Evolutionary conservation across 768 basidiomycete species (phyloP).

Genomic region (Collybiopsis luxurians): DNA sequence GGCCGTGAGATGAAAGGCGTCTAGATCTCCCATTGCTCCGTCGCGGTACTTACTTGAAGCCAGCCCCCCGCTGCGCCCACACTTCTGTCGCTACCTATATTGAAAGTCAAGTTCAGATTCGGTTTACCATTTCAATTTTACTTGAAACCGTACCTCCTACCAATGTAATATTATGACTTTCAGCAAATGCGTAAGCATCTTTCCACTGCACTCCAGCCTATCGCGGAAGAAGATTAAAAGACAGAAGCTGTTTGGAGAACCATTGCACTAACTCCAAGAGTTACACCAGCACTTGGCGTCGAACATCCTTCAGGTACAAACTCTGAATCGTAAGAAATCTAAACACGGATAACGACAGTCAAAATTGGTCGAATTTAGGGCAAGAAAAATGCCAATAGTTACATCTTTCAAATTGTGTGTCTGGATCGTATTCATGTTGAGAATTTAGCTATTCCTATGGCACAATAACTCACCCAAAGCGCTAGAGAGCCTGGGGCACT

Average conservation of each 20-base stretch:
- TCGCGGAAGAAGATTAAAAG: background rate
- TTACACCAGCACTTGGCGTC: constrained; percentile 3
- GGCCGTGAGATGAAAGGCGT: background rate
- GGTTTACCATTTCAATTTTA: background rate
- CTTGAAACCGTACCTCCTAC: constrained; percentile 32
- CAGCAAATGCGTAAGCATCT: constrained; percentile 43
- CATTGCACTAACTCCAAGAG: constrained; percentile 11
- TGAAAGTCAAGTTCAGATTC: background rate
- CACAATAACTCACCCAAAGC: constrained; percentile 35
- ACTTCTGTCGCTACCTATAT: constrained; percentile 32
- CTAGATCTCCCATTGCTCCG: background rate
- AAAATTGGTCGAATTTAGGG: background rate
- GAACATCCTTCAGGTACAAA: constrained; percentile 14
- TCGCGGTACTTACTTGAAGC: constrained; percentile 24
- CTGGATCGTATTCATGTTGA: background rate
- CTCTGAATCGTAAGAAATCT: constrained; percentile 12
- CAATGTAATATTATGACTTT: constrained; percentile 39
- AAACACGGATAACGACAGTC: background rate
- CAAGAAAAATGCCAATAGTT: background rate
- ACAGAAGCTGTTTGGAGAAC: background rate
- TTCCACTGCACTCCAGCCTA: constrained; percentile 46
- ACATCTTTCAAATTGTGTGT: constrained; percentile 15
- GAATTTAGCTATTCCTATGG: background rate
- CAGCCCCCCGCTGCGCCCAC: constrained; percentile 43
- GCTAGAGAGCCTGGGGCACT: constrained; percentile 40